Evolutionary conservation across 768 basidiomycete species (phyloP).

Genomic region (Boletus rubroflammeus): DNA sequence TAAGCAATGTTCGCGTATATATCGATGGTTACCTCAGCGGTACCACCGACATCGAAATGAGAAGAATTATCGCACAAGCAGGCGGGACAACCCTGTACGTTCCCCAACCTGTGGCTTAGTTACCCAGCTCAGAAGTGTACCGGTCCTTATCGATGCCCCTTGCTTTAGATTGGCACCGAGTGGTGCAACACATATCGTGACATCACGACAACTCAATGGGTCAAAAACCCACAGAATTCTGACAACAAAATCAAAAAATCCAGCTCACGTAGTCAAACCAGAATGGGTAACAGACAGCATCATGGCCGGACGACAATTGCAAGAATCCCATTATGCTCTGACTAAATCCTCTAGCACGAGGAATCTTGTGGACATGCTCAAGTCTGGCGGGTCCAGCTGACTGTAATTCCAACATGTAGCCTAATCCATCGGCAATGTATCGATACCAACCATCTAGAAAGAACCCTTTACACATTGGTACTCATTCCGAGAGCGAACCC

Average conservation of each 20-base stretch:
- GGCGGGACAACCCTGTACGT: slow-evolving; percentile 67
- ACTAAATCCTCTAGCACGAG: slow-evolving; percentile 38
- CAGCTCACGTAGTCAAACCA: slow-evolving; percentile 64
- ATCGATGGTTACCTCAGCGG: slow-evolving; percentile 66
- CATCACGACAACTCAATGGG: slow-evolving; percentile 66
- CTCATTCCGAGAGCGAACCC: slow-evolving; percentile 33
- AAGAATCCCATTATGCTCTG: slow-evolving; percentile 58
- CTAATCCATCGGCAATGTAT: slow-evolving; percentile 4
- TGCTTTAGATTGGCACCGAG: slow-evolving; percentile 48
- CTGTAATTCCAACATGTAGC: background rate
- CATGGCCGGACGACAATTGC: slow-evolving; percentile 50
- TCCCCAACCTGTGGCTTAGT: background rate
- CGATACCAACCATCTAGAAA: slow-evolving; percentile 3
- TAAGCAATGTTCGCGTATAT: slow-evolving; percentile 53
- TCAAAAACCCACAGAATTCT: slow-evolving; percentile 68
- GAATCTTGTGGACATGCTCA: slow-evolving; percentile 40
- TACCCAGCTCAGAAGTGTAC: too few relatives aligned
- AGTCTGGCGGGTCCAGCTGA: slow-evolving; percentile 16
- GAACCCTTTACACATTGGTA: background rate
- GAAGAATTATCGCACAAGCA: slow-evolving; percentile 56
- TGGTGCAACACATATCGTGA: slow-evolving; percentile 75
- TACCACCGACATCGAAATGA: slow-evolving; percentile 82
- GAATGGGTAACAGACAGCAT: slow-evolving; percentile 76
- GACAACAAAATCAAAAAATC: slow-evolving; percentile 45
- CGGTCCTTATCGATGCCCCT: background rate